Conservation (phyloP, 2,329 filamentous ascomycete species). For the Phaeoacremonium minimum region DNA sequence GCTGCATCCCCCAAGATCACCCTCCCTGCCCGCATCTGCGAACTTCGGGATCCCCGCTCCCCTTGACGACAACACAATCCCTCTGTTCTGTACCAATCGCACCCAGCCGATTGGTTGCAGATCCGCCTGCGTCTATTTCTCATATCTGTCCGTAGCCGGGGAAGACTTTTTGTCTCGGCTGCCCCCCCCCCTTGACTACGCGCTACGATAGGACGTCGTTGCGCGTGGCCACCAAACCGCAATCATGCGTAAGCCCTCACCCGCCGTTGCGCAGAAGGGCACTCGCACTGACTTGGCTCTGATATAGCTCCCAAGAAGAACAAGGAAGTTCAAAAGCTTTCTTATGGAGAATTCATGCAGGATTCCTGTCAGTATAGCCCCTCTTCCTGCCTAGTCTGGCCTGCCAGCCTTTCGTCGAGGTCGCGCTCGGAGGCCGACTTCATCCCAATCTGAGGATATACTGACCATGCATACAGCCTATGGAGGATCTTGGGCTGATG, state of each 20-base stretch:
- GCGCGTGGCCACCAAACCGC: conserved; percentile 47
- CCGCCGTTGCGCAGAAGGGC: no score
- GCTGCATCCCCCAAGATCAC: not conserved
- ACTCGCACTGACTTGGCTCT: no score
- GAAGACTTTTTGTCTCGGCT: not conserved
- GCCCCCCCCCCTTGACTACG: conserved; percentile 8
- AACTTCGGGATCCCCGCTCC: not conserved
- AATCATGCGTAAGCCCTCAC: conserved; percentile 54
- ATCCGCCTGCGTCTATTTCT: no score
- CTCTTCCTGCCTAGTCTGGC: conserved; percentile 2
- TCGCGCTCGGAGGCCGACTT: conserved; percentile 3
- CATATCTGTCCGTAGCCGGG: conserved; percentile 1
- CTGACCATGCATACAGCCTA: conserved; percentile 44
- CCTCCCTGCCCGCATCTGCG: not conserved
- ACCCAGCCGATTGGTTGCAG: not conserved
- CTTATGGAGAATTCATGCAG: conserved; percentile 90
- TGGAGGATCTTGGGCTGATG: conserved; percentile 91
- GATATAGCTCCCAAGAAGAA: conserved; percentile 90
- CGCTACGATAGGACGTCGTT: conserved; percentile 23
- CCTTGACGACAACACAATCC: no score
- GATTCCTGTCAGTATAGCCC: conserved; percentile 70
- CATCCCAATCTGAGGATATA: conserved; percentile 18
- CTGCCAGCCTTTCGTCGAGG: conserved; percentile 18
- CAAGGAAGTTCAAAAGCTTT: conserved; percentile 94
- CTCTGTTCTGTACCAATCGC: not conserved